Conservation (phyloP, 176 grass and related monocot genomes). For the Puya raimondii region DNA sequence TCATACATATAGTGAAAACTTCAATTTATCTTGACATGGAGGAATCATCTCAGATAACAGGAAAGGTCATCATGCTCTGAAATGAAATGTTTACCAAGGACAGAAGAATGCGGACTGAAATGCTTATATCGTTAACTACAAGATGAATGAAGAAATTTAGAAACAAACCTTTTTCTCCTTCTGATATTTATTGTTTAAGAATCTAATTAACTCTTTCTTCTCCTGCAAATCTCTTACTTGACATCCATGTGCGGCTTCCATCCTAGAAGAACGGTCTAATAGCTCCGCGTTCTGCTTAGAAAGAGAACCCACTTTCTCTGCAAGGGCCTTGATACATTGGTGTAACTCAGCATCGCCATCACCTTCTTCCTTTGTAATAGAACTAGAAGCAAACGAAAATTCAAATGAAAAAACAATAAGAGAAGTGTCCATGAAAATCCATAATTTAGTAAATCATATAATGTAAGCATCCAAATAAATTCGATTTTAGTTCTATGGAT, state of each 20-base stretch:
- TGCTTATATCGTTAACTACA: too few species aligned
- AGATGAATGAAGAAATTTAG: too few species aligned
- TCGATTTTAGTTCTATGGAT: too few species aligned
- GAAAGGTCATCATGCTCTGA: too few species aligned
- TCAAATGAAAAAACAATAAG: neutral
- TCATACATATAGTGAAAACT: too few species aligned
- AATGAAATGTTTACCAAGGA: too few species aligned
- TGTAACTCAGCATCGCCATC: constrained; percentile 69
- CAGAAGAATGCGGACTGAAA: too few species aligned
- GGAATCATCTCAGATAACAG: too few species aligned
- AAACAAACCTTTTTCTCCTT: constrained; percentile 75
- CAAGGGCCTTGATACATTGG: constrained; percentile 76
- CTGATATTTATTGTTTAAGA: constrained; percentile 71
- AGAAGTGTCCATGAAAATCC: neutral
- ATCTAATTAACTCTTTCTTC: constrained; percentile 52
- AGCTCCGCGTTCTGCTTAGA: constrained; percentile 46
- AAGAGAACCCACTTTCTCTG: constrained; percentile 60
- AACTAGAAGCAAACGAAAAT: constrained; percentile 29
- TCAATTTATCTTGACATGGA: too few species aligned
- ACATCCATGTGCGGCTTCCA: constrained; percentile 42
- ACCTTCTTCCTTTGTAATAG: constrained; percentile 79
- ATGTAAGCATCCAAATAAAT: neutral
- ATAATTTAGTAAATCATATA: neutral
- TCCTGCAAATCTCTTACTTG: constrained; percentile 70
- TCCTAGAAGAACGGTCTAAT: constrained; percentile 36